phyloP scores from a whole-genome alignment of 1,139 yeast genomes.

The Sugiyamaella xylanicola region DNA sequence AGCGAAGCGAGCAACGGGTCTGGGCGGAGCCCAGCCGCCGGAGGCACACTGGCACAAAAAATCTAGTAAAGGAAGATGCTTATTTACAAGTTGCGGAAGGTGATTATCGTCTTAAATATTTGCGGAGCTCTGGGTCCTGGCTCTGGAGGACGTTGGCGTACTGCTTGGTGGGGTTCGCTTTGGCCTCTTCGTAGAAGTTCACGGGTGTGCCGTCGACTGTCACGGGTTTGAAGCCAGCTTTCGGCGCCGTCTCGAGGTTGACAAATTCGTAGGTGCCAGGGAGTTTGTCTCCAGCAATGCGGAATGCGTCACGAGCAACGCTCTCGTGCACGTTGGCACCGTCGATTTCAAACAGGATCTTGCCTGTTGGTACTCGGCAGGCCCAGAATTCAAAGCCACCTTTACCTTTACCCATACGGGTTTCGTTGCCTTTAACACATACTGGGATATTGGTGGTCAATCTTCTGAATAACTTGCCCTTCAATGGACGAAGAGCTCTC shows the following conservation, averaged over 20 bases:
- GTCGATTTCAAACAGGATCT: slow-evolving; percentile 86
- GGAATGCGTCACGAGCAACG: slow-evolving; percentile 87
- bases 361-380: slow-evolving; percentile 93
- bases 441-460: slow-evolving; percentile 85
- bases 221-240: slow-evolving; percentile 64
- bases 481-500: slow-evolving; percentile 76
- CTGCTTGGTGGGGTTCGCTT: slow-evolving; percentile 65
- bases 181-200: slow-evolving; percentile 58
- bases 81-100: background rate
- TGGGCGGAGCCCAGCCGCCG: slow-evolving; percentile 10
- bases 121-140: slow-evolving; percentile 41
- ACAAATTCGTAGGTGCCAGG: slow-evolving; percentile 93
- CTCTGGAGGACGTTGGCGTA: slow-evolving; percentile 44
- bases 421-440: slow-evolving; percentile 95
- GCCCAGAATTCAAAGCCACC: slow-evolving; percentile 99
- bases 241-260: slow-evolving; percentile 62
- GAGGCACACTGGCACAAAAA: background rate
- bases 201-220: slow-evolving; percentile 48
- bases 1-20: slow-evolving; percentile 5
- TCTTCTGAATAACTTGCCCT: slow-evolving; percentile 73
- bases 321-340: slow-evolving; percentile 76
- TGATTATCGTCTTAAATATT: slow-evolving; percentile 38
- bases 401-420: slow-evolving; percentile 99
- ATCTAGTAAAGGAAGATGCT: background rate
- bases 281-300: slow-evolving; percentile 87